A percentile compares a stretch with the other conserved stretches of the same genome.
Conservation (phyloP, 2,329 filamentous ascomycete species). For the Fonsecaea multimorphosa region DNA sequence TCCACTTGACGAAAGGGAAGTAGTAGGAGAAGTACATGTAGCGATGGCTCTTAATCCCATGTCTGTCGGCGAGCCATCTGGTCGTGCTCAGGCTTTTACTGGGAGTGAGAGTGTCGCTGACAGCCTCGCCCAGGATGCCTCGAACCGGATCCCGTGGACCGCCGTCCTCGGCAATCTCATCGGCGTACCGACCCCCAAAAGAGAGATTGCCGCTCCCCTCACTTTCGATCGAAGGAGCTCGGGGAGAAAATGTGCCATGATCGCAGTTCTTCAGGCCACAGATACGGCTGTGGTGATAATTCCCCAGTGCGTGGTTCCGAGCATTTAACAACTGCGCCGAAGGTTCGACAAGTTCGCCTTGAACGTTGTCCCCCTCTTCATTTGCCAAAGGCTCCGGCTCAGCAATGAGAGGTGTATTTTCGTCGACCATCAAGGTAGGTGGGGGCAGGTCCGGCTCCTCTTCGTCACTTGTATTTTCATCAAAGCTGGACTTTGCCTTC, state of each 20-base stretch:
- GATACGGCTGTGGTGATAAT: slow-evolving; percentile 47
- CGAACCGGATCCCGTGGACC: slow-evolving; percentile 42
- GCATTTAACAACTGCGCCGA: slow-evolving; percentile 41
- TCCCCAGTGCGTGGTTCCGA: slow-evolving; percentile 48
- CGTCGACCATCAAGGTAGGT: slow-evolving; percentile 19
- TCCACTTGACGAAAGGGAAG: slow-evolving; percentile 88
- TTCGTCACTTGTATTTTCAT: slow-evolving; percentile 17
- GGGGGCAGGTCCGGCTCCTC: slow-evolving; percentile 12
- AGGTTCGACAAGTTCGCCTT: slow-evolving; percentile 34
- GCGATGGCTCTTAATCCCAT: slow-evolving; percentile 74
- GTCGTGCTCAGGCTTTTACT: slow-evolving; percentile 68
- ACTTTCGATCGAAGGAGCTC: slow-evolving; percentile 60
- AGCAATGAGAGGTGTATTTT: slow-evolving; percentile 22
- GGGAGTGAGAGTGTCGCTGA: slow-evolving; percentile 53
- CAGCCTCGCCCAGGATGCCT: slow-evolving; percentile 49
- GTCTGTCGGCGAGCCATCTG: slow-evolving; percentile 70
- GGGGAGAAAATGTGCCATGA: slow-evolving; percentile 79
- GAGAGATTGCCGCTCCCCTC: slow-evolving; percentile 43
- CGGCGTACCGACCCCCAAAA: slow-evolving; percentile 38
- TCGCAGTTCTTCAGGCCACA: slow-evolving; percentile 60
- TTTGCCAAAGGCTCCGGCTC: slow-evolving; percentile 30
- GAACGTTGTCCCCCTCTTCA: slow-evolving; percentile 16
- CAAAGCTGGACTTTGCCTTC: slow-evolving; percentile 32
- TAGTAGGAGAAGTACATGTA: slow-evolving; percentile 94
- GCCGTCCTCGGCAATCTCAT: slow-evolving; percentile 33